These are phyloP conservation scores for Pleurotus salmoneostramineus DNA, from an alignment of 768 basidiomycete genomes.

Conservation along the genomic window DNA sequence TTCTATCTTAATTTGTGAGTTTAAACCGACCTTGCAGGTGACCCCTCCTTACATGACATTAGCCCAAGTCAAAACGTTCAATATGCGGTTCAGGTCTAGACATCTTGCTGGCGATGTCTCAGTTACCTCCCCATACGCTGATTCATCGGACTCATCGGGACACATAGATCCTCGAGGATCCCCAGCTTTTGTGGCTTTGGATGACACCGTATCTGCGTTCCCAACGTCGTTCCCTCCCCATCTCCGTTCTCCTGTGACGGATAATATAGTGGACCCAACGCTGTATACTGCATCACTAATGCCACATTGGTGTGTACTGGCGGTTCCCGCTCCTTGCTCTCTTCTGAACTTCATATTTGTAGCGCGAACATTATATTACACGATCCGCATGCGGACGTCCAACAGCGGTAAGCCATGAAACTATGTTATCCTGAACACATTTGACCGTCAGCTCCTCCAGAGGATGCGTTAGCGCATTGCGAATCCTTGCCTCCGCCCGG, in stretches of 20 bases:
- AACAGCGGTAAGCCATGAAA: slow-evolving; percentile 19
- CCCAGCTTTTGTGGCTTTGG: slow-evolving; percentile 60
- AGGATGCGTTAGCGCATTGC: slow-evolving; percentile 66
- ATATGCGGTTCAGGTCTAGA: slow-evolving; percentile 58
- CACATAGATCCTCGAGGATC: slow-evolving; percentile 58
- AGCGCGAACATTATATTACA: slow-evolving; percentile 72
- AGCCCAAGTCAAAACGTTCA: slow-evolving; percentile 60
- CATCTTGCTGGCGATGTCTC: slow-evolving; percentile 56
- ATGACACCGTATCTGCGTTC: slow-evolving; percentile 54
- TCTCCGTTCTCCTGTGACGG: slow-evolving; percentile 50
- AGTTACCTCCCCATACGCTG: slow-evolving; percentile 35
- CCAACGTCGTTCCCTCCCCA: slow-evolving; percentile 54
- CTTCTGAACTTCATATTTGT: not conserved
- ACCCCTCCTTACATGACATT: not conserved
- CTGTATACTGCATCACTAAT: slow-evolving; percentile 47
- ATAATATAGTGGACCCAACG: slow-evolving; percentile 56
- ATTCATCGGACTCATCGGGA: slow-evolving; percentile 34
- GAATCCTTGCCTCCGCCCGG: slow-evolving; percentile 63
- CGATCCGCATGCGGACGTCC: slow-evolving; percentile 69
- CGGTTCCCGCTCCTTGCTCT: not conserved
- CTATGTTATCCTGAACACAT: not conserved
- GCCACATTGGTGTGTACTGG: slow-evolving; percentile 32
- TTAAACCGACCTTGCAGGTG: not conserved
- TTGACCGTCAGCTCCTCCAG: slow-evolving; percentile 6
- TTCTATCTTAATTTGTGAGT: slow-evolving; percentile 56